These are phyloP conservation scores for Magnolia kwangsiensis DNA, from an alignment of 164 flowering plant genomes.

Conservation along the genomic window DNA sequence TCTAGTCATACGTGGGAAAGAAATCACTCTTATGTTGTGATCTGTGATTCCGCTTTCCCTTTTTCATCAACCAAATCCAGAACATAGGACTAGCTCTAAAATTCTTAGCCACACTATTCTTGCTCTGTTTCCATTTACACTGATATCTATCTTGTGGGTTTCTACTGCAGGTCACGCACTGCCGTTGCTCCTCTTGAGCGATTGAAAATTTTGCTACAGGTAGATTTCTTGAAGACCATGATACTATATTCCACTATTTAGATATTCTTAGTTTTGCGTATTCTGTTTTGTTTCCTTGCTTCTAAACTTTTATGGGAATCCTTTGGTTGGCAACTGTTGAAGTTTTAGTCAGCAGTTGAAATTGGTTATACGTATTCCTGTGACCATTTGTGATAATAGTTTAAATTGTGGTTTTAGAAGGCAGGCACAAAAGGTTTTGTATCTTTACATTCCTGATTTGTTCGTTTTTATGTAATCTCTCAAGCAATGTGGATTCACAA, in stretches of 20 bases:
- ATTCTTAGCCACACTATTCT: too few relatives aligned
- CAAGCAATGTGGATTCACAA: neutral
- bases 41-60: too few relatives aligned
- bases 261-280: neutral
- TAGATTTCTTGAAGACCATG: slow-evolving; percentile 5
- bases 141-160: neutral
- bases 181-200: slow-evolving; percentile 97
- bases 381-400: too few relatives aligned
- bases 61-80: too few relatives aligned
- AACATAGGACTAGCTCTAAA: too few relatives aligned
- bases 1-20: too few relatives aligned
- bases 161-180: slow-evolving; percentile 70
- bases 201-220: slow-evolving; percentile 89
- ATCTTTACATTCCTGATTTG: neutral
- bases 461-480: neutral
- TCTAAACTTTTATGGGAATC: neutral
- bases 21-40: too few relatives aligned
- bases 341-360: neutral
- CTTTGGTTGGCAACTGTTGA: neutral
- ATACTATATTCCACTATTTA: neutral
- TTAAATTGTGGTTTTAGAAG: too few relatives aligned
- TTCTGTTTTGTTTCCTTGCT: neutral
- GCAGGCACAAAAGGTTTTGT: too few relatives aligned
- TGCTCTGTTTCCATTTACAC: neutral
- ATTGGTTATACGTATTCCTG: neutral